Evolutionary conservation across 2,329 filamentous ascomycete genomes (phyloP).

Genomic region (Penicillium sp.): DNA sequence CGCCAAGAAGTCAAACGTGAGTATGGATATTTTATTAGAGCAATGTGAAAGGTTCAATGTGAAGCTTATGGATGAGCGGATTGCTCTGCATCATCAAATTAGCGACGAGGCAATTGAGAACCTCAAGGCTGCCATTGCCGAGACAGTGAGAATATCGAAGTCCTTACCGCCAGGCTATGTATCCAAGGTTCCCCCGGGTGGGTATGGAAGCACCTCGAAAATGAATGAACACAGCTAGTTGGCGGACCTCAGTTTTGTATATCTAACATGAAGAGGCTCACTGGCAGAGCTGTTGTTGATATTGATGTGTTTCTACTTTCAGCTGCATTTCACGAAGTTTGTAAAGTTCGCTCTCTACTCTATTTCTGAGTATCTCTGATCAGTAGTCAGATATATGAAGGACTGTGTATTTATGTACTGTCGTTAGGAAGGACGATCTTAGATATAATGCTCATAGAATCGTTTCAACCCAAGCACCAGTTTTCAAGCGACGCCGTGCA

Average conservation of each 20-base stretch:
- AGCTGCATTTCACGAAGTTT: background rate
- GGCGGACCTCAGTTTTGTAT: background rate
- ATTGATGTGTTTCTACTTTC: conserved; percentile 5
- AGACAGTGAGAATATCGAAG: conserved; percentile 27
- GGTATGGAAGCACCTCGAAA: conserved; percentile 30
- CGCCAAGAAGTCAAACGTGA: conserved; percentile 21
- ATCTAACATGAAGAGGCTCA: background rate
- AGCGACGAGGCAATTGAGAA: conserved; percentile 37
- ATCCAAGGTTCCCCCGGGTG: conserved; percentile 15
- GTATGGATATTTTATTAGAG: conserved; percentile 30
- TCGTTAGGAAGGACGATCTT: too few relatives aligned
- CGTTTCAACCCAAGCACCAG: too few relatives aligned
- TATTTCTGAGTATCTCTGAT: background rate
- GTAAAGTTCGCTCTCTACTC: background rate
- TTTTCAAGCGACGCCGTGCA: too few relatives aligned
- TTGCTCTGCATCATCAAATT: conserved; percentile 36
- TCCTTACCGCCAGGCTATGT: conserved; percentile 20
- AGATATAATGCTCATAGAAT: too few relatives aligned
- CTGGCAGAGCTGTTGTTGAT: background rate
- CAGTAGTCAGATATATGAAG: background rate
- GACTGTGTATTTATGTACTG: background rate
- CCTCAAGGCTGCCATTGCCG: conserved; percentile 28
- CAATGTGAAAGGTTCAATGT: conserved; percentile 28
- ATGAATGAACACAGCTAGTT: conserved; percentile 34
- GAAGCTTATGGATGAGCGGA: conserved; percentile 31